phyloP scores from a whole-genome alignment of 169 alveolate species.

The Eimeria sp. region DNA sequence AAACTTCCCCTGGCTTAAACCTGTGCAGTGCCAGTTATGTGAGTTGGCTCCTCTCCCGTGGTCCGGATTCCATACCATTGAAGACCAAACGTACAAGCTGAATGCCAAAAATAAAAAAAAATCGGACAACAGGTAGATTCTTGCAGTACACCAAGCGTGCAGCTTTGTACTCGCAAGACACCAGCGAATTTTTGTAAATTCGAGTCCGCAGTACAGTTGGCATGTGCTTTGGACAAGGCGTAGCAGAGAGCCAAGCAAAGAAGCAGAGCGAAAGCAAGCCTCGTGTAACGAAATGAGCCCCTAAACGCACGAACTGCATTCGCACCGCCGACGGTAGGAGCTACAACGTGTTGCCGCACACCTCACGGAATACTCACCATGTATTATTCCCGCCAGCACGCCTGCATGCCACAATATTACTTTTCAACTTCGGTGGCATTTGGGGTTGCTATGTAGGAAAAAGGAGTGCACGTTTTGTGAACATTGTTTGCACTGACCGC shows the following conservation, averaged over 20 bases:
- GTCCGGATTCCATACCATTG: background rate
- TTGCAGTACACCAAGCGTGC: background rate
- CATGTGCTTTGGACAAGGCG: background rate
- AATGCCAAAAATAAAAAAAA: background rate
- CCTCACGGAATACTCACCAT: background rate
- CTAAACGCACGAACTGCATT: background rate
- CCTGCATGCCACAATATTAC: background rate
- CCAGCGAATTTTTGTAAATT: background rate
- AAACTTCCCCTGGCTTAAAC: background rate
- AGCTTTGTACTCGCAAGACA: background rate
- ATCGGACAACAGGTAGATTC: background rate
- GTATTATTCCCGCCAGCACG: background rate
- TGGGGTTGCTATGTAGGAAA: background rate
- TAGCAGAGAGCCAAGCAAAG: background rate
- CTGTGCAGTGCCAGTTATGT: background rate
- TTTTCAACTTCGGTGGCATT: background rate
- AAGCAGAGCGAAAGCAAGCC: background rate
- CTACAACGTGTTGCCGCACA: background rate
- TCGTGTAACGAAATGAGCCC: background rate
- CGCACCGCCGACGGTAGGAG: background rate
- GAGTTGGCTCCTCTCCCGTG: background rate
- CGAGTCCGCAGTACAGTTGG: background rate
- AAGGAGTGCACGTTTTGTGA: background rate
- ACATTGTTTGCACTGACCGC: background rate
- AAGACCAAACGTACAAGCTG: background rate